These are phyloP conservation scores for Porcisia hertigi DNA, from an alignment of 208 protist species.

Conservation along the genomic window DNA sequence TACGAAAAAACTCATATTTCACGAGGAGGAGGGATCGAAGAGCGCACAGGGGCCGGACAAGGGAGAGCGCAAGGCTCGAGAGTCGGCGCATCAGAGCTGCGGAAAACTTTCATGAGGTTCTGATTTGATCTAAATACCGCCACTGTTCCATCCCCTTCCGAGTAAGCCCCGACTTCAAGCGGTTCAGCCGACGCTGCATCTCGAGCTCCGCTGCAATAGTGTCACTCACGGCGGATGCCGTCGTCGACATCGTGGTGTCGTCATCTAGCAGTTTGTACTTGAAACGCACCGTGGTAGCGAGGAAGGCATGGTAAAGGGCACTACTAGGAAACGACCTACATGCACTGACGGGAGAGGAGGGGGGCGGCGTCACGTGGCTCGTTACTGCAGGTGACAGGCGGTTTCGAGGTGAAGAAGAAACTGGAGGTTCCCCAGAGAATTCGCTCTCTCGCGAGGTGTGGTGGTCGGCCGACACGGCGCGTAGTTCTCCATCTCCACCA, in stretches of 20 bases:
- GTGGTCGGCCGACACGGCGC: conserved; percentile 8
- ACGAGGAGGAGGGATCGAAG: too few relatives aligned
- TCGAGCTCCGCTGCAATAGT: conserved; percentile 24
- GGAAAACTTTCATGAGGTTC: neutral
- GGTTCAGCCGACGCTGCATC: conserved; percentile 12
- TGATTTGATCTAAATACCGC: neutral
- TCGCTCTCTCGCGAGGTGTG: conserved; percentile 2
- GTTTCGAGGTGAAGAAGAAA: neutral
- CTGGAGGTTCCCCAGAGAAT: neutral
- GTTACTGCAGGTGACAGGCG: neutral
- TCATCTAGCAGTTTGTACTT: conserved; percentile 19
- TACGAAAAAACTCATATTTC: neutral
- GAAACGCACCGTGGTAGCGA: conserved; percentile 14
- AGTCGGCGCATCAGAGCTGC: neutral
- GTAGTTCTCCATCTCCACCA: conserved; percentile 3
- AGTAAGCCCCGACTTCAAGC: conserved; percentile 17
- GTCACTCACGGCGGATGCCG: neutral
- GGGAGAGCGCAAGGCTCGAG: neutral
- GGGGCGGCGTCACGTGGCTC: neutral
- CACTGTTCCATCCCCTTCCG: conserved; percentile 7
- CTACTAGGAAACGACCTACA: conserved; percentile 1
- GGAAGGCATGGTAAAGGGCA: conserved; percentile 9
- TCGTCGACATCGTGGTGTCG: neutral
- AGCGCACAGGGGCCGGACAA: neutral
- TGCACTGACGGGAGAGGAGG: neutral